Base-by-base conservation (phyloP, 1,284 basidiomycete genomes). In the Peniophora sp. region DNA sequence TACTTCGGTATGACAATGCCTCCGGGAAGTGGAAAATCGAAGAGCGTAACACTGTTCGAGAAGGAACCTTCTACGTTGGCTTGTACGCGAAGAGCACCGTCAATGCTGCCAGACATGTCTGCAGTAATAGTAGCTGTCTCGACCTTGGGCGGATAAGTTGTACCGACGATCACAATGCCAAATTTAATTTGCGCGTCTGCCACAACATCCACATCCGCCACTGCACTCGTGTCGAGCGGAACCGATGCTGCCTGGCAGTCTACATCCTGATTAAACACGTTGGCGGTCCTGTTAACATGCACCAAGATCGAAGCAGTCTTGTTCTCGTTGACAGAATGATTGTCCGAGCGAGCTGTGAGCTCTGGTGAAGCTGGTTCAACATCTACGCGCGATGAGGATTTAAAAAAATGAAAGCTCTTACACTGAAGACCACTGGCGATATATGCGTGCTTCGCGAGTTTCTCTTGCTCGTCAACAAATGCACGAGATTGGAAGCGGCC, bases 231-330 rank as follows among this genome's bases (percentile, higher is more conserved):
- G 22, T 45, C 22, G 23, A 45, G 24, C n/a, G 23, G 44, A 9
- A 23, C 23, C 19, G 14, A 9, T 10, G 44, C 5, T 5, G 14
- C 10, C 10, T 45, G 20, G 44, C 23, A 45, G 44, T 45, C n/a
- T 22, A 23, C n/a, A 8, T 10, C 9, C 22, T 10, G 9, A 20
- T 45, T 45, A 20, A 45, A 45, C 9, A 79, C 55, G 25, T 69
- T 72, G n/a, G n/a, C n/a, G n/a, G n/a, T n/a, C n/a, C n/a, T n/a
- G n/a, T n/a, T n/a, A n/a, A n/a, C n/a, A n/a, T n/a, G n/a, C n/a
- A n/a, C n/a, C n/a, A n/a, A n/a, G n/a, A n/a, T n/a, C n/a, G n/a
- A n/a, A n/a, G n/a, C n/a, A n/a, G n/a, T n/a, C n/a, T n/a, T n/a
- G n/a, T n/a, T n/a, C n/a, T n/a, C n/a, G n/a, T n/a, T n/a, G n/a